A percentile compares a stretch with the other conserved stretches of the same genome.
These are phyloP conservation scores for Alopecurus myosuroides DNA, from an alignment of 176 grass and related monocot species.

Conservation along the genomic window DNA sequence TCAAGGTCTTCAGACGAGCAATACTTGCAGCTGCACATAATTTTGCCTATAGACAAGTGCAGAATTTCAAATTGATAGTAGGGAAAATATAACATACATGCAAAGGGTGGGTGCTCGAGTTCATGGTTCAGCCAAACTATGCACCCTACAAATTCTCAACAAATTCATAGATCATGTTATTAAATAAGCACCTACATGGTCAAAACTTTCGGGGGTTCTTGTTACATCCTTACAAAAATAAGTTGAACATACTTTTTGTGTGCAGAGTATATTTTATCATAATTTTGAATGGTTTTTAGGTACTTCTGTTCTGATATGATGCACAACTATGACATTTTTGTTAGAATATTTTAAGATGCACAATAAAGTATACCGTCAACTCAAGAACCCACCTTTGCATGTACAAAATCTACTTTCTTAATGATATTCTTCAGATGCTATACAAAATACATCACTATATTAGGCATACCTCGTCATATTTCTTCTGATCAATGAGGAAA, in stretches of 20 bases:
- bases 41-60: conserved; percentile 51
- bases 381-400: neutral
- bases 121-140: neutral
- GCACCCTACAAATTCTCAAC: neutral
- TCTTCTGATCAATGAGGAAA: conserved; percentile 79
- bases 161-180: neutral
- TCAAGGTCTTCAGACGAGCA: conserved; percentile 71
- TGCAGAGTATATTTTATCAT: neutral
- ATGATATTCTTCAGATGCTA: neutral
- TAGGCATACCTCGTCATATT: conserved; percentile 54
- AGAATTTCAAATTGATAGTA: neutral
- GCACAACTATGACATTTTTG: neutral
- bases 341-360: neutral
- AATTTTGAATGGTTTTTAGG: neutral
- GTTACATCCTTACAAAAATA: neutral
- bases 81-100: neutral
- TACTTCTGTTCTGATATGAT: neutral
- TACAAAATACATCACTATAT: neutral
- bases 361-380: neutral
- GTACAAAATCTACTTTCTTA: neutral
- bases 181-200: neutral
- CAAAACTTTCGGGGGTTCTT: neutral
- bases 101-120: neutral
- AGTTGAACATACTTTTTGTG: neutral
- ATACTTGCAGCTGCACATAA: conserved; percentile 66